phyloP scores from a whole-genome alignment of 257 asterid genomes.

The Ligustrum vulgare region DNA sequence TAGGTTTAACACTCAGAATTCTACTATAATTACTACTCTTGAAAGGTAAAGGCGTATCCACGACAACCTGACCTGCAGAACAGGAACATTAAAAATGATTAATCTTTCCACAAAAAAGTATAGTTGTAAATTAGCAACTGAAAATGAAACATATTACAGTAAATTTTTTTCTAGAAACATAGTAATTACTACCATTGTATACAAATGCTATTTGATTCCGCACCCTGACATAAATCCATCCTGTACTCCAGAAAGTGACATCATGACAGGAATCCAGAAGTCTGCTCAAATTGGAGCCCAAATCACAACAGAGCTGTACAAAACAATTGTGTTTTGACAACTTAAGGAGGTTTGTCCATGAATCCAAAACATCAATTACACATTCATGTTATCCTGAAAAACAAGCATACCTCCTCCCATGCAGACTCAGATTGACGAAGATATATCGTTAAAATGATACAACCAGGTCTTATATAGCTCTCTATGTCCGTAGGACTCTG shows the following conservation, averaged over 20 bases:
- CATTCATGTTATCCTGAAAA: conserved; percentile 14
- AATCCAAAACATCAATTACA: not conserved
- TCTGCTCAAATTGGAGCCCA: conserved; percentile 65
- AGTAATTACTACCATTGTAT: conserved; percentile 45
- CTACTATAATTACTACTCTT: conserved; percentile 35
- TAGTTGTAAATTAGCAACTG: not conserved
- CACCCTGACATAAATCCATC: conserved; percentile 77
- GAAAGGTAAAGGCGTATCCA: conserved; percentile 52
- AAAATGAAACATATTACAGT: not conserved
- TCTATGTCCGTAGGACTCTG: conserved; percentile 87
- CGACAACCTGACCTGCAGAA: conserved; percentile 66
- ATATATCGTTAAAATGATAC: conserved; percentile 71
- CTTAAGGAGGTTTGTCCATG: conserved; percentile 15
- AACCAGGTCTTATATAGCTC: conserved; percentile 93
- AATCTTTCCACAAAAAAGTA: conserved; percentile 3
- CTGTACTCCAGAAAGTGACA: conserved; percentile 65
- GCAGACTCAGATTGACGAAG: conserved; percentile 56
- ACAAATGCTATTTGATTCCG: conserved; percentile 66
- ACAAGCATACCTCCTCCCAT: conserved; percentile 78
- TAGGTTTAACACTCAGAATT: conserved; percentile 62
- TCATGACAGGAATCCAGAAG: conserved; percentile 57
- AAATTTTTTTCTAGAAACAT: conserved; percentile 5
- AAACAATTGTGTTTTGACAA: conserved; percentile 18
- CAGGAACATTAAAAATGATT: conserved; percentile 1
- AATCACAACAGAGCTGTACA: conserved; percentile 60